Evolutionary conservation across 2,329 filamentous ascomycete species (phyloP).

Genomic region (Hypoxylon sp.): DNA sequence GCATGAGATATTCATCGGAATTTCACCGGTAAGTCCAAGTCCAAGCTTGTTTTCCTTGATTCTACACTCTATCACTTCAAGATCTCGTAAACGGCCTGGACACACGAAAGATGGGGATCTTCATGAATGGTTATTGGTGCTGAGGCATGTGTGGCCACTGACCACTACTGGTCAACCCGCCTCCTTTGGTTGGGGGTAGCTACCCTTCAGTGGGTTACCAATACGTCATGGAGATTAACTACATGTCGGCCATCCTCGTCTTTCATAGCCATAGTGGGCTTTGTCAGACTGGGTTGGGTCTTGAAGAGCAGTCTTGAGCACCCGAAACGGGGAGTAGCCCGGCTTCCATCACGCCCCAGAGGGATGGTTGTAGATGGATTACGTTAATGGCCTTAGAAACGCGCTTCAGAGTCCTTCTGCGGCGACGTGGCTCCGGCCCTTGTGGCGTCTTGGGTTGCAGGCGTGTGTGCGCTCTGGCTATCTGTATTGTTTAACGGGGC

Average conservation of each 20-base stretch:
- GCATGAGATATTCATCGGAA: too few relatives aligned
- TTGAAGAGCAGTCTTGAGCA: slow-evolving; percentile 12
- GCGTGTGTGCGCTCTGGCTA: slow-evolving; percentile 12
- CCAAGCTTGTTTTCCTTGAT: slow-evolving; percentile 22
- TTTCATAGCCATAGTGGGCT: slow-evolving; percentile 18
- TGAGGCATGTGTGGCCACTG: slow-evolving; percentile 27
- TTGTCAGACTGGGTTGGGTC: slow-evolving; percentile 24
- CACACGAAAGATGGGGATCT: slow-evolving; percentile 11
- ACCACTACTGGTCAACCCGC: slow-evolving; percentile 21
- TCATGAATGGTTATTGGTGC: slow-evolving; percentile 7
- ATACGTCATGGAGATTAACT: not conserved
- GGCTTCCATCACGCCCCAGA: slow-evolving; percentile 17
- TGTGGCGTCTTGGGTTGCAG: not conserved
- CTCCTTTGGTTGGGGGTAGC: slow-evolving; percentile 32
- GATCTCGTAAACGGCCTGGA: slow-evolving; percentile 16
- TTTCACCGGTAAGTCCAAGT: slow-evolving; percentile 11
- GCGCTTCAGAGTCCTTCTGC: not conserved
- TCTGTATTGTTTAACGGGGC: slow-evolving; percentile 27
- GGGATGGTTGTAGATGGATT: slow-evolving; percentile 19
- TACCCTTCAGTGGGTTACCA: slow-evolving; percentile 13
- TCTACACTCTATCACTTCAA: slow-evolving; percentile 2
- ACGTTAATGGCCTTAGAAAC: slow-evolving; percentile 4
- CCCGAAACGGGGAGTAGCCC: slow-evolving; percentile 2
- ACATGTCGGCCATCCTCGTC: slow-evolving; percentile 25
- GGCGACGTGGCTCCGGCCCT: slow-evolving; percentile 7